phyloP scores from a whole-genome alignment of 345 rosid species.

The Triadica sebifera region DNA sequence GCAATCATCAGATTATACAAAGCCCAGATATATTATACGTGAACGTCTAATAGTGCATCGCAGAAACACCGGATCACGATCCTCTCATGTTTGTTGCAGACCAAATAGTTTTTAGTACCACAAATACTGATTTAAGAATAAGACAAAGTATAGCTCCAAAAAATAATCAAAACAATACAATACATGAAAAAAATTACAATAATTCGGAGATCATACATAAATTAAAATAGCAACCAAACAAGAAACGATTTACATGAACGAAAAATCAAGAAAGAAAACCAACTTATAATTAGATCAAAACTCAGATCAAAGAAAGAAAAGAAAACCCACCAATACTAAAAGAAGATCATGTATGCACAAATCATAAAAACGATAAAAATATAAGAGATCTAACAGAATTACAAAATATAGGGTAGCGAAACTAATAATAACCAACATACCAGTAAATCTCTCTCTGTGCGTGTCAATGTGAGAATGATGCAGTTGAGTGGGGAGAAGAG shows the following conservation, averaged over 20 bases:
- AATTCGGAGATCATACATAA: conserved; percentile 5
- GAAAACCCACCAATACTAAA: conserved; percentile 15
- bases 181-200: background rate
- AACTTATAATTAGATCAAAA: conserved; percentile 30
- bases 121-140: background rate
- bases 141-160: background rate
- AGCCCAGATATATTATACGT: background rate
- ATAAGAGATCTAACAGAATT: conserved; percentile 31
- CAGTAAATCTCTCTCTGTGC: background rate
- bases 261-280: background rate
- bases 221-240: conserved; percentile 14
- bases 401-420: background rate
- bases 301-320: conserved; percentile 20
- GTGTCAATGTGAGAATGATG: conserved; percentile 16
- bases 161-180: background rate
- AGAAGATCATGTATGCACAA: conserved; percentile 26
- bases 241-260: background rate
- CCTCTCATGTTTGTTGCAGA: conserved; percentile 1
- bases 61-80: conserved; percentile 1
- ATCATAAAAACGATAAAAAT: conserved; percentile 16
- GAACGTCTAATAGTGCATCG: background rate
- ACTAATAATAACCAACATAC: conserved; percentile 13
- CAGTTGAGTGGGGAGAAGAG: background rate
- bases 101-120: background rate
- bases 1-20: conserved; percentile 2